These are phyloP conservation scores for Ramaria sp. DNA, from an alignment of 768 basidiomycete species.

Conservation along the genomic window DNA sequence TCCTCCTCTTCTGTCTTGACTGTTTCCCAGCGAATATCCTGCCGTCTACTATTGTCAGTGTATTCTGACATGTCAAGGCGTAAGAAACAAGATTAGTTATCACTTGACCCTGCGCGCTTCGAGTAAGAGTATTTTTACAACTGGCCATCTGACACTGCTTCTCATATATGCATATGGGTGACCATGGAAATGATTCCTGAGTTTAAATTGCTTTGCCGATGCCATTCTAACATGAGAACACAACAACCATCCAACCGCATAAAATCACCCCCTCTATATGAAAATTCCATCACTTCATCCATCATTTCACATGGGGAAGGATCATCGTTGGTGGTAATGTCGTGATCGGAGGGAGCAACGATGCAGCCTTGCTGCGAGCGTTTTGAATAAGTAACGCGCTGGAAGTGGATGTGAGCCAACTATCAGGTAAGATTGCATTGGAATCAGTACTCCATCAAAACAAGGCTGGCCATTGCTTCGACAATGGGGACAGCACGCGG, in stretches of 20 bases:
- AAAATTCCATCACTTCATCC: too few relatives aligned
- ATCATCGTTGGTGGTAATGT: constrained; percentile 94
- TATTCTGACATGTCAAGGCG: not conserved
- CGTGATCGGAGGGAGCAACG: constrained; percentile 71
- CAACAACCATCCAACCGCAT: too few relatives aligned
- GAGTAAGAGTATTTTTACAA: too few relatives aligned
- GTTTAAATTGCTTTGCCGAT: too few relatives aligned
- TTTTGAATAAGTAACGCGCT: constrained; percentile 80
- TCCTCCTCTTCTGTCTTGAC: constrained; percentile 10
- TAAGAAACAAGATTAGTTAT: not conserved
- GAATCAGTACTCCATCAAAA: constrained; percentile 69
- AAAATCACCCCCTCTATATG: too few relatives aligned
- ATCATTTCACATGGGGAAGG: constrained; percentile 37
- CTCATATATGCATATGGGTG: too few relatives aligned
- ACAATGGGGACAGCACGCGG: constrained; percentile 97
- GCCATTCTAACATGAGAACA: too few relatives aligned
- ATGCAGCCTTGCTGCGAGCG: constrained; percentile 60
- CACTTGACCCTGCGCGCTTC: too few relatives aligned
- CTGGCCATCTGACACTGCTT: too few relatives aligned
- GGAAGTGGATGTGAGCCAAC: constrained; percentile 9
- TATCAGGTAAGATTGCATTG: not conserved
- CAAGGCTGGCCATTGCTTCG: constrained; percentile 93
- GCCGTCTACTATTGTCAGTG: not conserved
- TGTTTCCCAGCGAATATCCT: constrained; percentile 3
- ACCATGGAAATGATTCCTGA: too few relatives aligned